Percentiles rank a stretch among this genome's conserved stretches.
Conservation (phyloP, 371 early-diverging fungal genomes). For the Amoeboradix gromovi region DNA sequence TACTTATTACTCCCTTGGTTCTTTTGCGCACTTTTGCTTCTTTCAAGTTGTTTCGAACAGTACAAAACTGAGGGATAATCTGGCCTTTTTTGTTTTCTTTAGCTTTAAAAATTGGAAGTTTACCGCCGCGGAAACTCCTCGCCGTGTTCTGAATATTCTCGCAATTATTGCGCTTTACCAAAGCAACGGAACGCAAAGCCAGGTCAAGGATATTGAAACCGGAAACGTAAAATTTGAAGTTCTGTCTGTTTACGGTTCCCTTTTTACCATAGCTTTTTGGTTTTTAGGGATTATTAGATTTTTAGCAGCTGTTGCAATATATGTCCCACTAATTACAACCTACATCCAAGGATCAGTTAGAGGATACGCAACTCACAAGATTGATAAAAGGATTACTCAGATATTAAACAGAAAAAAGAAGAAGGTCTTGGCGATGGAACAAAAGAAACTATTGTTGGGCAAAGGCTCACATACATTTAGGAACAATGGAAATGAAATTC, state of each 20-base stretch:
- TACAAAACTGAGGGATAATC: not conserved
- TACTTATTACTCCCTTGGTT: not conserved
- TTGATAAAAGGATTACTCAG: not conserved
- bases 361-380: not conserved
- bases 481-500: not conserved
- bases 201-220: not conserved
- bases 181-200: not conserved
- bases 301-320: not conserved
- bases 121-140: not conserved
- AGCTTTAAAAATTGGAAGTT: not conserved
- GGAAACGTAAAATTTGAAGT: not conserved
- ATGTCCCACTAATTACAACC: not conserved
- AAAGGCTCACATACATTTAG: not conserved
- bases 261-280: not conserved
- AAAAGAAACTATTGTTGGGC: not conserved
- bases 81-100: not conserved
- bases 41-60: not conserved
- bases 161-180: not conserved
- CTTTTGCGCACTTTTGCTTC: not conserved
- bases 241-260: not conserved
- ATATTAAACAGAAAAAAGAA: not conserved
- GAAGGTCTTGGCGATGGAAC: not conserved
- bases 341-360: not conserved
- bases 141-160: not conserved
- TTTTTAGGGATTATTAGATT: not conserved